phyloP scores from a whole-genome alignment of 225 moss, liverwort and hornwort species.

The Rhytidiadelphus loreus region DNA sequence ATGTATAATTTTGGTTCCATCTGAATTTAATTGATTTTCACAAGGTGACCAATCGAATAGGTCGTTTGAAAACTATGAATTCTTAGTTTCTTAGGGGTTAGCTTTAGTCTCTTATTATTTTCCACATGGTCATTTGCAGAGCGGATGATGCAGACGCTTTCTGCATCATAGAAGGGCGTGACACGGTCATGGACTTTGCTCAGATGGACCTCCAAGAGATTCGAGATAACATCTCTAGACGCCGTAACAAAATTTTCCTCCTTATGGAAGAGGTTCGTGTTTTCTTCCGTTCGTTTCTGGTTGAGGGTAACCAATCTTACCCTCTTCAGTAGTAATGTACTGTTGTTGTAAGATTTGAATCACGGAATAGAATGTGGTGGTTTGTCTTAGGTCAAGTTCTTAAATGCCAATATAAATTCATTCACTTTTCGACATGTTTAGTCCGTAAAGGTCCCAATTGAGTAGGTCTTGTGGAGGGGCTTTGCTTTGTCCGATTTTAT shows the following conservation, averaged over 20 bases:
- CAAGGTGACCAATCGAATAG: background rate
- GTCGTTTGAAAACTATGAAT: background rate
- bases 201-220: constrained; percentile 93
- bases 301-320: background rate
- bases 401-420: background rate
- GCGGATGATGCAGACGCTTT: constrained; percentile 52
- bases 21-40: background rate
- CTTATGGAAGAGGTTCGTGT: constrained; percentile 89
- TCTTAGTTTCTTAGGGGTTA: background rate
- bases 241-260: constrained; percentile 89
- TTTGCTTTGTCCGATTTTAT: background rate
- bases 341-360: background rate
- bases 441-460: background rate
- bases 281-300: background rate
- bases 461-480: background rate
- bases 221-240: constrained; percentile 66
- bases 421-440: background rate
- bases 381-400: background rate
- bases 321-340: background rate
- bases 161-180: constrained; percentile 95
- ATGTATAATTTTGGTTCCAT: background rate
- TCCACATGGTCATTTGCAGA: background rate
- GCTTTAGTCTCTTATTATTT: background rate
- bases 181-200: constrained; percentile 92
- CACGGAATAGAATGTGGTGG: background rate